Conservation (phyloP, 306 rosid species). For the Ormosia emarginata region DNA sequence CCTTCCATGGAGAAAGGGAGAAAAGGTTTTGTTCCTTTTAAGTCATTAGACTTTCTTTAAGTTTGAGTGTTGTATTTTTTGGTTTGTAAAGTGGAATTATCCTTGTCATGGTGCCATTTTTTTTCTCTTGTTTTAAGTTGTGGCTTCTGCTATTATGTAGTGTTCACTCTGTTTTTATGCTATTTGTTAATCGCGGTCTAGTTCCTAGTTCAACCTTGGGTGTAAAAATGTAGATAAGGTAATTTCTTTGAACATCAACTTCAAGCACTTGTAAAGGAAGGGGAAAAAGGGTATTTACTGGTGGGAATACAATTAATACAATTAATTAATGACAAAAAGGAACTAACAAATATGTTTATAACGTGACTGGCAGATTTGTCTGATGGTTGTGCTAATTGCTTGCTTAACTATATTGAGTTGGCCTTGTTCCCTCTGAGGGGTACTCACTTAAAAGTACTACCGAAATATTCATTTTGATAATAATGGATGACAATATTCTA, state of each 20-base stretch:
- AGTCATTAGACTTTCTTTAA: neutral
- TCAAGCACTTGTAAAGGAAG: neutral
- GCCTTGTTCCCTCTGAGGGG: neutral
- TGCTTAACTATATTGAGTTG: neutral
- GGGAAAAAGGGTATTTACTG: neutral
- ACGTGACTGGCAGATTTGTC: neutral
- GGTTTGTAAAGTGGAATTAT: neutral
- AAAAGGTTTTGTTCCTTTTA: constrained; percentile 51
- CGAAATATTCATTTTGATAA: neutral
- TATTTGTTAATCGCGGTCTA: neutral
- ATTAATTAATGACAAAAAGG: neutral
- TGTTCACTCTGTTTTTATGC: neutral
- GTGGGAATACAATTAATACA: neutral
- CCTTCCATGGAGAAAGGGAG: constrained; percentile 42
- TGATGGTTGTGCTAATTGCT: neutral
- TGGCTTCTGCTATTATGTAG: neutral
- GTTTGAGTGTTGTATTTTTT: constrained; percentile 1
- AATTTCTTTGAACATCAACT: neutral
- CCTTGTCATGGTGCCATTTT: neutral
- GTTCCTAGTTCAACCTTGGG: constrained; percentile 11
- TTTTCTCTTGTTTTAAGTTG: neutral
- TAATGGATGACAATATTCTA: neutral
- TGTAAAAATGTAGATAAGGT: neutral
- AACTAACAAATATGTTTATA: too few species aligned
- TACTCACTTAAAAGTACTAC: neutral